These are phyloP conservation scores for Suhomyces guaymorum DNA, from an alignment of 1,139 yeast genomes.

Conservation along the genomic window DNA sequence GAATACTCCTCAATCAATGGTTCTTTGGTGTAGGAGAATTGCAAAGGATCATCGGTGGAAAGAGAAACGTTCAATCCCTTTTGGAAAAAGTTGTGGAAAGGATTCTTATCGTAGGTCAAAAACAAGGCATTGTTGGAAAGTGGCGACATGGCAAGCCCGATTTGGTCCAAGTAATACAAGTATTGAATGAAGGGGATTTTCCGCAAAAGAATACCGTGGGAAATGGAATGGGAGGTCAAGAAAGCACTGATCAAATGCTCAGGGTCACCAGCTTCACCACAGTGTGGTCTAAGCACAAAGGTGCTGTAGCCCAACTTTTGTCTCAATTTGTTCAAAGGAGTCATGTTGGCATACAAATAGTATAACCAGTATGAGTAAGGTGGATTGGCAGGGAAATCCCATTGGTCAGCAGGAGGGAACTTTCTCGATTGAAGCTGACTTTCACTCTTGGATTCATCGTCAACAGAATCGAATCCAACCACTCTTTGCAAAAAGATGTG, in stretches of 20 bases:
- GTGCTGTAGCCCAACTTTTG: slow-evolving; percentile 74
- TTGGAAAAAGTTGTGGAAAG: slow-evolving; percentile 85
- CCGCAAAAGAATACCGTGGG: slow-evolving; percentile 91
- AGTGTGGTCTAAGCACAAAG: slow-evolving; percentile 91
- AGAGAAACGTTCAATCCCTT: slow-evolving; percentile 91
- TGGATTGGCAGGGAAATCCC: slow-evolving; percentile 81
- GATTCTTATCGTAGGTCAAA: slow-evolving; percentile 91
- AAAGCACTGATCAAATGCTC: slow-evolving; percentile 93
- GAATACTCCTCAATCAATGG: slow-evolving; percentile 98
- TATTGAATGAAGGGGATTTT: slow-evolving; percentile 95
- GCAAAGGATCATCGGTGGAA: slow-evolving; percentile 74
- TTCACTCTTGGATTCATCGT: slow-evolving; percentile 94
- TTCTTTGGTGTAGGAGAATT: slow-evolving; percentile 93
- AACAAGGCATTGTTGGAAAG: slow-evolving; percentile 94
- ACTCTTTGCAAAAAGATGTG: slow-evolving; percentile 88
- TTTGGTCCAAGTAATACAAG: slow-evolving; percentile 86
- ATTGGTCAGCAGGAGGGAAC: slow-evolving; percentile 77
- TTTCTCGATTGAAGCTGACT: slow-evolving; percentile 69
- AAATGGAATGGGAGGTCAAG: slow-evolving; percentile 85
- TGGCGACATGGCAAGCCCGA: slow-evolving; percentile 99
- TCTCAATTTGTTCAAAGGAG: slow-evolving; percentile 84
- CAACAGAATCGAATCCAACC: slow-evolving; percentile 97
- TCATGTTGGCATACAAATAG: slow-evolving; percentile 81
- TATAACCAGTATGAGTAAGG: slow-evolving; percentile 97
- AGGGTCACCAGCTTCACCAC: slow-evolving; percentile 99